Evolutionary conservation across 257 asterid genomes (phyloP).

Genomic region (Salvia miltiorrhiza): DNA sequence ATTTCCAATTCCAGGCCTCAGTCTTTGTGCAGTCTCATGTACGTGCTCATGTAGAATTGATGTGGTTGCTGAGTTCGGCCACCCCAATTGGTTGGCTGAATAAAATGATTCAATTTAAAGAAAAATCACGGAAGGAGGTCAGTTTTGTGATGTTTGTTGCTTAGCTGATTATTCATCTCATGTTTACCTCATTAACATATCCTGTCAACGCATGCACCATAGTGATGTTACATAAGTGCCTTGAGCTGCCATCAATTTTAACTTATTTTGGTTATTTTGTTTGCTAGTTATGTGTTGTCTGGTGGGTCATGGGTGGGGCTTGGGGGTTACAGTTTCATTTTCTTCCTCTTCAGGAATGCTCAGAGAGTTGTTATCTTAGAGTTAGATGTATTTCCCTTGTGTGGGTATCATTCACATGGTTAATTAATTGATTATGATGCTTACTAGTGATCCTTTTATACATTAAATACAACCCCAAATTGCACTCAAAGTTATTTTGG

Average conservation of each 20-base stretch:
- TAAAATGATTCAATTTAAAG: conserved; percentile 93
- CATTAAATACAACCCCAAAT: not conserved
- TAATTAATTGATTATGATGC: not conserved
- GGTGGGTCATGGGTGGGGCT: not conserved
- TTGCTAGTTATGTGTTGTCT: not conserved
- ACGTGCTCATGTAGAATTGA: conserved; percentile 88
- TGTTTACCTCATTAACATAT: not conserved
- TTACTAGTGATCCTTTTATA: not conserved
- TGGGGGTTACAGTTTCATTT: not conserved
- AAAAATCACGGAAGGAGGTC: conserved; percentile 88
- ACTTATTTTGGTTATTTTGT: not conserved
- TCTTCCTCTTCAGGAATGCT: not conserved
- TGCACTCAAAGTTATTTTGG: not conserved
- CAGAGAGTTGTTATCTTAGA: not conserved
- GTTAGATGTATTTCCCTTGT: not conserved
- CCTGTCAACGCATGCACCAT: not conserved
- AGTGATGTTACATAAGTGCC: conserved; percentile 3
- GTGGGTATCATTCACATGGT: not conserved
- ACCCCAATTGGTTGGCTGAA: conserved; percentile 97
- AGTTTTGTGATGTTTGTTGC: conserved; percentile 33
- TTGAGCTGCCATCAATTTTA: not conserved
- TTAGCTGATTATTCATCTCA: not conserved
- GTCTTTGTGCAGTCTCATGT: conserved; percentile 99
- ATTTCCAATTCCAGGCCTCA: conserved; percentile 64
- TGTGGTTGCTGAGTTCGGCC: conserved; percentile 92